Base-by-base conservation (phyloP, 495 filamentous ascomycete species). In the Copromyces sp. region DNA sequence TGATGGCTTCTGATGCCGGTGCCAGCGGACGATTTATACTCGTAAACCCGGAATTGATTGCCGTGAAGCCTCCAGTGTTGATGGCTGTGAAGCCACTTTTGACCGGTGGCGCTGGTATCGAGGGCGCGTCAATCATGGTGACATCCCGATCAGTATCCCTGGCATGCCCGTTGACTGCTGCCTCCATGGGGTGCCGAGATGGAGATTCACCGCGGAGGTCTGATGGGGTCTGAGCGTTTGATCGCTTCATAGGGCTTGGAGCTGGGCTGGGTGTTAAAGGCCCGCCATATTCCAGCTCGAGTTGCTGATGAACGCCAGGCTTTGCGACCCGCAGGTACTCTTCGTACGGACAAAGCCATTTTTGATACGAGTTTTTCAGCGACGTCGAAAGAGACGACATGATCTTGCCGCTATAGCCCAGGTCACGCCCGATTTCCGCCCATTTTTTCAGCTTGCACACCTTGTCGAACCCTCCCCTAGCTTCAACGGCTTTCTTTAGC, bases 301-400 rank as follows among this genome's bases (percentile, higher is more conserved):
- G 85, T 80, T 97, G 93, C 79, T 97, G 93, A 75, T 97, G 95
- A 3, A 99, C 94, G n/a, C 94, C 93, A 6, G 96, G 95, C 81
- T 98, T 99, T 53, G 94, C 95, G 39, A 94, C 85, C 61, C 91
- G 89, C 38, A 99, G 86, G 79, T 97, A 99, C 74, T 98, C 94
- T 82, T 99, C 95, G 78, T 98, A 99, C 0, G 95, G 95, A 77
- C 93, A 91, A 12, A 99, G 89, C 90, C 95, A 99, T 79, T 93
- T 89, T 78, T 97, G 93, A 77, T 95, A 99, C 7, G 96, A 98
- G 77, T 98, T 99, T 81, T 98, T 99, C 69, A 99, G 88, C 29
- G 96, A 98, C 1, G 95, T 99, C 12, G 95, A 99, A 53, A 99
- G 82, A n/a, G 96, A 98, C 0, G 96, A 98, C 95, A 99, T 99